Conservation (phyloP, 441 rosid genomes). For the Mallotus repandus region DNA sequence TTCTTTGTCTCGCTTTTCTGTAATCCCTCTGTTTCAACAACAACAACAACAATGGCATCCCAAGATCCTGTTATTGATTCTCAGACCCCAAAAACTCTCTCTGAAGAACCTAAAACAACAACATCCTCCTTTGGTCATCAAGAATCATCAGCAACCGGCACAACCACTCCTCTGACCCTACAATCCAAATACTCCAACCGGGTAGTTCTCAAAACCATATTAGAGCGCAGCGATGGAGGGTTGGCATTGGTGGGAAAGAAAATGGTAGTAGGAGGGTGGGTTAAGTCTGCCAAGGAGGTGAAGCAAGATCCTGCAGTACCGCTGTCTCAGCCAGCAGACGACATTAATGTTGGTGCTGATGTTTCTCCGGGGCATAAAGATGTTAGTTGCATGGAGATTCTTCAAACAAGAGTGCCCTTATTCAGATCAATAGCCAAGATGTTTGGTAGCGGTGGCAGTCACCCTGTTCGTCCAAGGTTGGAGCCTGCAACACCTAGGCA, state of each 20-base stretch:
- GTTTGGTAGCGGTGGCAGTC: constrained; percentile 32
- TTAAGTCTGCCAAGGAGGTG: constrained; percentile 61
- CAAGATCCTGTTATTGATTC: background rate
- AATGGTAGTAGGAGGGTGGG: constrained; percentile 87
- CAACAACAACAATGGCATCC: constrained; percentile 33
- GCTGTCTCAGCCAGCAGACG: background rate
- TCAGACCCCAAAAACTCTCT: constrained; percentile 2
- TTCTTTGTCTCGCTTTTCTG: background rate
- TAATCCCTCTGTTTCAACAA: constrained; percentile 1
- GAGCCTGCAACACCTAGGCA: constrained; percentile 33
- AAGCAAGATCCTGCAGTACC: constrained; percentile 33
- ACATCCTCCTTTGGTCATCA: background rate
- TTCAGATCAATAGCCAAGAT: constrained; percentile 58
- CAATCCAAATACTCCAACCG: constrained; percentile 57
- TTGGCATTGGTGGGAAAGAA: constrained; percentile 45
- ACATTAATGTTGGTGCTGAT: constrained; percentile 6
- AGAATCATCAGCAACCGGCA: background rate
- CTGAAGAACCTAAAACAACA: constrained; percentile 23
- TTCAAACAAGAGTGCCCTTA: constrained; percentile 64
- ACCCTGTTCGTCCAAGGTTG: constrained; percentile 39
- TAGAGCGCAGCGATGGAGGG: constrained; percentile 52
- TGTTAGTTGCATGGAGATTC: constrained; percentile 58
- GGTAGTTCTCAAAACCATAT: constrained; percentile 52
- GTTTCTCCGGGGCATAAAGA: constrained; percentile 26
- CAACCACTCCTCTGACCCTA: constrained; percentile 9